Conservation (phyloP, 305 asterid species). For the Fraxinus angustifolia region DNA sequence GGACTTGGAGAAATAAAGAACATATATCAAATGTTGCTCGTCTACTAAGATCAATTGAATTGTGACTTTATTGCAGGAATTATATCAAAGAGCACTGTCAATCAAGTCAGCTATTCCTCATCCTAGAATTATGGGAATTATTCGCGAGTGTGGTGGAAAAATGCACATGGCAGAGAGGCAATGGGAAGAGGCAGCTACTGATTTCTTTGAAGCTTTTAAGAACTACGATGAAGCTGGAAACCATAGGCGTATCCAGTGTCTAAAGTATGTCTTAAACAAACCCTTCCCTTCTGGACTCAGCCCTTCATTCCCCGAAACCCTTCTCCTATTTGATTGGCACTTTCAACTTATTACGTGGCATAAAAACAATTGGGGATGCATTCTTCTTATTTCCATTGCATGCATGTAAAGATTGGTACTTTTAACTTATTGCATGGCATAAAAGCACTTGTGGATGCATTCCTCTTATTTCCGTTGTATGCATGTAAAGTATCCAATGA, state of each 20-base stretch:
- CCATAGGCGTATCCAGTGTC: constrained; percentile 92
- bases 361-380: neutral
- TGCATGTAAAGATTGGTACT: neutral
- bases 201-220: constrained; percentile 95
- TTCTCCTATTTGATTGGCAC: neutral
- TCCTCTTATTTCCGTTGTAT: neutral
- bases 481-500: neutral
- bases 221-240: constrained; percentile 98
- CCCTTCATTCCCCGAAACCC: neutral
- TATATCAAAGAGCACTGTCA: constrained; percentile 79
- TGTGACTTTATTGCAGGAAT: constrained; percentile 51
- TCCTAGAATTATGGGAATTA: constrained; percentile 97
- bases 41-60: constrained; percentile 17
- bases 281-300: neutral
- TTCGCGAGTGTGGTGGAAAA: constrained; percentile 99
- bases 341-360: neutral
- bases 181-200: constrained; percentile 96
- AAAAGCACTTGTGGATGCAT: neutral
- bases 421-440: neutral
- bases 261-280: constrained; percentile 52
- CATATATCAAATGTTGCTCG: neutral
- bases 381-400: neutral
- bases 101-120: constrained; percentile 97
- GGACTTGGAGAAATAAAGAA: neutral
- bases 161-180: constrained; percentile 98